Evolutionary conservation across 1,284 basidiomycete species (phyloP).

Genomic region (Microstroma glucosiphilum): DNA sequence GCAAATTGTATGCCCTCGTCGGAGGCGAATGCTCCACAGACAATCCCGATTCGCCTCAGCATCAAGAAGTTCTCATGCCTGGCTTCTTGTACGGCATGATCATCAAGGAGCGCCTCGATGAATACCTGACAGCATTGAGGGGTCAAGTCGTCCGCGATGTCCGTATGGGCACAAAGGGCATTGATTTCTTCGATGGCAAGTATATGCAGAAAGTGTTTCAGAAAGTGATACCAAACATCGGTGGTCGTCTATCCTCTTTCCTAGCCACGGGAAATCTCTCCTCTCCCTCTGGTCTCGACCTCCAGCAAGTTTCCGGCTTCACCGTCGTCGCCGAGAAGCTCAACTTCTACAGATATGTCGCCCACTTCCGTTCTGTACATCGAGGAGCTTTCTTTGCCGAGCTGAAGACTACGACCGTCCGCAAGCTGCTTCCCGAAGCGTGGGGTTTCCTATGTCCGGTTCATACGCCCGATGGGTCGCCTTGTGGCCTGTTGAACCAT

Average conservation of each 20-base stretch:
- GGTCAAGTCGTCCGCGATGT: constrained; percentile 71
- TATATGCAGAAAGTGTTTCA: constrained; percentile 74
- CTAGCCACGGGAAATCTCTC: constrained; percentile 94
- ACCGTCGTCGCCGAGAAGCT: constrained; percentile 98
- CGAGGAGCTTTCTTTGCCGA: constrained; percentile 99
- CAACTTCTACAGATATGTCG: constrained; percentile 97
- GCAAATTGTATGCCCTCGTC: constrained; percentile 88
- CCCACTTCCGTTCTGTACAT: constrained; percentile 97
- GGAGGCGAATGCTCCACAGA: constrained; percentile 85
- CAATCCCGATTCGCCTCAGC: constrained; percentile 97
- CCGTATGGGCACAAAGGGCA: constrained; percentile 61
- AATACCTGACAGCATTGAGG: constrained; percentile 72
- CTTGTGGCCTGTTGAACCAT: constrained; percentile 96
- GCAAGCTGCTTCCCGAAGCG: constrained; percentile 92
- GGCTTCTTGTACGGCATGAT: constrained; percentile 93
- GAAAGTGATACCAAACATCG: constrained; percentile 85
- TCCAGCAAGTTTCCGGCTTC: constrained; percentile 95
- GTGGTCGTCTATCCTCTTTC: constrained; percentile 83
- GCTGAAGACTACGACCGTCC: constrained; percentile 94
- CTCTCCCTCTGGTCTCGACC: constrained; percentile 88
- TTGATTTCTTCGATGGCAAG: constrained; percentile 78
- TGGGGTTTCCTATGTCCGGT: constrained; percentile 99
- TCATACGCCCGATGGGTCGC: constrained; percentile 95
- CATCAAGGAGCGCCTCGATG: constrained; percentile 94
- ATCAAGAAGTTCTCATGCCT: constrained; percentile 94